These are phyloP conservation scores for Diplogelasinospora grovesii DNA, from an alignment of 495 filamentous ascomycete genomes.

Conservation along the genomic window DNA sequence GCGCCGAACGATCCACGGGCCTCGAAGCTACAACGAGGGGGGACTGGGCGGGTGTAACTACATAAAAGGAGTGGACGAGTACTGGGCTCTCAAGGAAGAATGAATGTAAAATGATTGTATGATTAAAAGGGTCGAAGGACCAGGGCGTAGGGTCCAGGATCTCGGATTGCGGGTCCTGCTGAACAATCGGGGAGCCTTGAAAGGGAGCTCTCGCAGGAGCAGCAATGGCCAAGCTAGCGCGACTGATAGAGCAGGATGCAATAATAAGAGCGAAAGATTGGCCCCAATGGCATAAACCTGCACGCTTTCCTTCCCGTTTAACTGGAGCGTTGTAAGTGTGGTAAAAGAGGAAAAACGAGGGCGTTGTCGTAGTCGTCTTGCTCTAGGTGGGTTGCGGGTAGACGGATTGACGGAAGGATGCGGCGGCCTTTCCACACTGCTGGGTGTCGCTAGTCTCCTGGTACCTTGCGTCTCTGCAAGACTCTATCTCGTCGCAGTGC, in stretches of 20 bases:
- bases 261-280: slow-evolving; percentile 4
- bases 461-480: background rate
- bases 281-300: slow-evolving; percentile 6
- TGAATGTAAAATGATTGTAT: slow-evolving; percentile 26
- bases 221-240: slow-evolving; percentile 6
- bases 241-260: background rate
- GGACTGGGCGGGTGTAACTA: too few relatives aligned
- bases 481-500: slow-evolving; percentile 4
- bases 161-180: slow-evolving; percentile 15
- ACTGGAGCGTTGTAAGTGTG: slow-evolving; percentile 1
- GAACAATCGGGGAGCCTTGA: slow-evolving; percentile 11
- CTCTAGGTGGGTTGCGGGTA: background rate
- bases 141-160: slow-evolving; percentile 14
- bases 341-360: slow-evolving; percentile 1
- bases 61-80: slow-evolving; percentile 32
- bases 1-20: too few relatives aligned
- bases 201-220: background rate
- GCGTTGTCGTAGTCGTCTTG: slow-evolving; percentile 1
- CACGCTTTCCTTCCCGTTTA: slow-evolving; percentile 1
- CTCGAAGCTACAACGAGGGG: too few relatives aligned
- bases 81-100: slow-evolving; percentile 25
- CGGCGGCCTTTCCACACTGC: background rate
- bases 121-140: slow-evolving; percentile 16
- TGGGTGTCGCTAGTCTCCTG: background rate
- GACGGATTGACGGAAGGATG: background rate